Base-by-base conservation (phyloP, 169 alveolate species). In the Neospora caninum region DNA sequence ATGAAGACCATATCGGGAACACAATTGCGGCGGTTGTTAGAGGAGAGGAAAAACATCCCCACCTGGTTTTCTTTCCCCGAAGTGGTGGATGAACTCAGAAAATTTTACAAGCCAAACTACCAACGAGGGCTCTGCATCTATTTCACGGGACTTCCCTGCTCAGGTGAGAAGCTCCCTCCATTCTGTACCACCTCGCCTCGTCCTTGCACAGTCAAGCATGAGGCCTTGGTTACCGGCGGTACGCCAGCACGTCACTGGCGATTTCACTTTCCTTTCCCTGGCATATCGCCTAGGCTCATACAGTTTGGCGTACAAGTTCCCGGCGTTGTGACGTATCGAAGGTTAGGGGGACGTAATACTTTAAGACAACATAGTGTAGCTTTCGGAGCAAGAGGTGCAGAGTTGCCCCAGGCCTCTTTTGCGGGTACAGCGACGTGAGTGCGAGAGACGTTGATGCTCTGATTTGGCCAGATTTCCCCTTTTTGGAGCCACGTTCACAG, bases 101-200 rank as follows among this genome's bases (percentile, higher is more conserved):
- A 70, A 67, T 91, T 80, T 88, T 93, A 95, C 93, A 84, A 86
- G 36, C 96, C 95, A 39, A 64, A 42, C 41, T 87, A 92, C 88
- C 89, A 92, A 41, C 34, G 92, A 6, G 96, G 96, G 36, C 93
- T 95, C 22, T 95, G 96, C 88, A 93, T 95, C 16, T 95, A 95
- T 73, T 93, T 95, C 73, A 95, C 96, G 16, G 96, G 96, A n/a
- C 88, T 95, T 25, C 96, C 96, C 41, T 95, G 96, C 84, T 95
- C 96, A 64, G 96, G 96, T 91, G 43, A 89, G 43, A 27, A 29
- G 42, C 41, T 22, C 34, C 36, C 7, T 0, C 78, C 42, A 43
- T 9, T 31, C 45, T 9, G 93, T 41, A 22, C 69, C 18, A 38
- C 25, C 16, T 49, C 43, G 39, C n/a, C 16, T 16, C 13, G 38